phyloP scores from a whole-genome alignment of 495 filamentous ascomycete species.

The Penicillium subrubescens region DNA sequence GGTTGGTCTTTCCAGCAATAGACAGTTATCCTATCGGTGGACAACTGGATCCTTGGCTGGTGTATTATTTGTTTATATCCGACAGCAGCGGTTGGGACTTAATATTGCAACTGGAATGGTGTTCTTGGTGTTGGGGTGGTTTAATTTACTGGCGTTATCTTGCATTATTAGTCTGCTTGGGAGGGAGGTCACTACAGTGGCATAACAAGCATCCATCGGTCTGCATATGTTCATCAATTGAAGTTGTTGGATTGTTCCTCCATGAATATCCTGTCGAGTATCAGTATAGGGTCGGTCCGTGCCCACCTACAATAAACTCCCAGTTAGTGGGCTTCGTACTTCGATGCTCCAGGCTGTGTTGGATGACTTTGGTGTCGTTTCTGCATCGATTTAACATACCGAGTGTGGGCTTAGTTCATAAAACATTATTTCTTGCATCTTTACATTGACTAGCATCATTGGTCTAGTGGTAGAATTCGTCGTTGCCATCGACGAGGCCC shows the following conservation, averaged over 20 bases:
- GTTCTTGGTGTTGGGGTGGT: conserved; percentile 15
- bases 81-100: conserved; percentile 11
- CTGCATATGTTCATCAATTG: conserved; percentile 22
- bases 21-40: neutral
- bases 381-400: too few relatives aligned
- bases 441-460: conserved; percentile 47
- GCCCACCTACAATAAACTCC: neutral
- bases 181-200: conserved; percentile 18
- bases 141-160: conserved; percentile 19
- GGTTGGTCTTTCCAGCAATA: conserved; percentile 71
- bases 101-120: conserved; percentile 2
- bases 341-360: neutral
- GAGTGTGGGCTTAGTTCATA: neutral
- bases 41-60: neutral
- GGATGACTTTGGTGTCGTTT: too few relatives aligned
- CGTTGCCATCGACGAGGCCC: conserved; percentile 62
- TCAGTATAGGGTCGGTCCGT: neutral
- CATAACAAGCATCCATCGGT: conserved; percentile 24
- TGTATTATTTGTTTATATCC: conserved; percentile 9
- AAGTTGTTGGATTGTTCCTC: neutral
- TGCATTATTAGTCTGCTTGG: conserved; percentile 7
- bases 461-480: conserved; percentile 64
- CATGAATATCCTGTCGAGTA: neutral
- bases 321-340: neutral
- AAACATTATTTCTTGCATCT: neutral